Evolutionary conservation across 768 basidiomycete genomes (phyloP), one percentile per base, ranked within the genome.

Genomic region (Tricholoma terreum): DNA sequence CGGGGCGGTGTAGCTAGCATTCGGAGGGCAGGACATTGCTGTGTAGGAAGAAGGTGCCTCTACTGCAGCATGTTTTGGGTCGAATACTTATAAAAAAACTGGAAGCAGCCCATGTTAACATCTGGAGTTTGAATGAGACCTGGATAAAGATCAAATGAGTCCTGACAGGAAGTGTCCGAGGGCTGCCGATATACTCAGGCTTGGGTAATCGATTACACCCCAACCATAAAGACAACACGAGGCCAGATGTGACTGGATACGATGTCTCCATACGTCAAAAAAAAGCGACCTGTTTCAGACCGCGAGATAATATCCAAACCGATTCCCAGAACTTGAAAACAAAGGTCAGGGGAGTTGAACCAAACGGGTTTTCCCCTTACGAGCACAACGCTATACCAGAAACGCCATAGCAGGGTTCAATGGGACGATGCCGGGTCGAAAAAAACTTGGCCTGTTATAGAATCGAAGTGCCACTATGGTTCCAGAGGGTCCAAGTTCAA

Each of bases 131-230:
- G 34, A 52, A 22, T 52, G 9, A 46, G 46, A 49, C 30, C 46
- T n/a, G 27, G 45, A 51, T 22, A 8, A 40, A 19, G 36, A 22
- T 21, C 6, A 21, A 35, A 27, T 36, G 22, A 14, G 34, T 14
- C 33, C 35, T 52, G 50, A 52, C 50, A 52, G 34, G 34, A 52
- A 52, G 50, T 52, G 50, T 52, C 50, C 34, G 36, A 22, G 36
- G 24, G n/a, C 14, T 22, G 24, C 50, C 31, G 17, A 19, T 21
- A 33, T 51, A 24, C 17, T 36, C 46, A n/a, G n/a, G n/a, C n/a
- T n/a, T n/a, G 30, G 30, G 22, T 34, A 34, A 51, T 34, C 10
- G 19, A 22, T 52, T 15, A 38, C 34, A 24, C 50, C 8, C 34
- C 24, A 50, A 30, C 24, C 48, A 50, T 5, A n/a, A 34, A 30